Conservation (phyloP, 768 basidiomycete genomes). For the Tephrocybe sp. region DNA sequence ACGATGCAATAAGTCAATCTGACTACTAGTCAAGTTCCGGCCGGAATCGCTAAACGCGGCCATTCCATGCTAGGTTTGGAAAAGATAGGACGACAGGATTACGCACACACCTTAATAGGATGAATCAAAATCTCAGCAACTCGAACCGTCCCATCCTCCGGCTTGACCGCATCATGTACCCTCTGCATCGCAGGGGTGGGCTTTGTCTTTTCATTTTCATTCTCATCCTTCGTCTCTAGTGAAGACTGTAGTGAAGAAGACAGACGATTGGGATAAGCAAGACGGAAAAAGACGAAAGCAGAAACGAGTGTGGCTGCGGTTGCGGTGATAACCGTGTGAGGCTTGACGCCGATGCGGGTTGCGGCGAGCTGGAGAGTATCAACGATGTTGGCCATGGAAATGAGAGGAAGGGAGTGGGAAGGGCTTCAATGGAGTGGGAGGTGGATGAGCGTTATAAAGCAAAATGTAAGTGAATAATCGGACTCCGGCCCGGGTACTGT, state of each 20-base stretch:
- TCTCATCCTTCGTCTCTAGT: neutral
- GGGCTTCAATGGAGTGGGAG: neutral
- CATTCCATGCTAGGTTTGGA: neutral
- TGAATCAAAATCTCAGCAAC: constrained; percentile 62
- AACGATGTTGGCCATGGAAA: constrained; percentile 4
- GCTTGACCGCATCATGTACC: constrained; percentile 8
- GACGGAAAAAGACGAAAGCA: constrained; percentile 9
- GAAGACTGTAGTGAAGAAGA: too few relatives aligned
- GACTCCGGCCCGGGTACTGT: neutral
- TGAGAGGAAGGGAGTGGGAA: constrained; percentile 4
- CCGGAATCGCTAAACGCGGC: neutral
- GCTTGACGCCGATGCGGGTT: constrained; percentile 3
- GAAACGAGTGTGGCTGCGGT: constrained; percentile 3
- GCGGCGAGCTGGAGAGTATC: constrained; percentile 10
- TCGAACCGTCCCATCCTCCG: constrained; percentile 28
- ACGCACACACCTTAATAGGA: constrained; percentile 57
- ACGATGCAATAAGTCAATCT: neutral
- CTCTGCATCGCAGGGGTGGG: constrained; percentile 2
- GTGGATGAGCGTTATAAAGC: constrained; percentile 1
- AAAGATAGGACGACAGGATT: neutral
- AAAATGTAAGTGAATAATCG: neutral
- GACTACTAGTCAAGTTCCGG: neutral
- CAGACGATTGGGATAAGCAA: constrained; percentile 1
- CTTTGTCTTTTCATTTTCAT: neutral
- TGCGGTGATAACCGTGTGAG: neutral